phyloP scores from a whole-genome alignment of 352 stramenopile species.

The Phytophthora megakarya region DNA sequence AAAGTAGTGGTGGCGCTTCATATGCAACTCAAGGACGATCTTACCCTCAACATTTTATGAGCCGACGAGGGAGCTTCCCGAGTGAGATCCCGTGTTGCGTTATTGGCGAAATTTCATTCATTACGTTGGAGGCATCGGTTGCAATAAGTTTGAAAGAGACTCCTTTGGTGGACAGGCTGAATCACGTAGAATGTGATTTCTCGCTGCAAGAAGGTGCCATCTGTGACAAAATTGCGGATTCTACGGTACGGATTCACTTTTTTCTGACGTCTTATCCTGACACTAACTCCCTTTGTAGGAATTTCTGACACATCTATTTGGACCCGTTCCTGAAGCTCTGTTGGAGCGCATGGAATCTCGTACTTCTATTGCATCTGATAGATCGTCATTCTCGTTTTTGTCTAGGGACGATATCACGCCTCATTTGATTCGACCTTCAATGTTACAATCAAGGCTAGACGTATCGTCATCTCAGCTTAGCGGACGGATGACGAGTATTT shows the following conservation, averaged over 20 bases:
- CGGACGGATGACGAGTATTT: slow-evolving; percentile 30
- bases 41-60: slow-evolving; percentile 41
- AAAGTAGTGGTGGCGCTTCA: slow-evolving; percentile 37
- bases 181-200: slow-evolving; percentile 46
- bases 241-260: slow-evolving; percentile 33
- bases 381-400: slow-evolving; percentile 36
- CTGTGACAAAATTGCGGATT: slow-evolving; percentile 54
- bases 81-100: slow-evolving; percentile 41
- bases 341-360: slow-evolving; percentile 31
- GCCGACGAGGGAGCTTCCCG: slow-evolving; percentile 34
- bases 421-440: slow-evolving; percentile 19
- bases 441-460: slow-evolving; percentile 26
- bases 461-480: slow-evolving; percentile 36
- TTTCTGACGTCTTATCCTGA: slow-evolving; percentile 16
- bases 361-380: slow-evolving; percentile 33
- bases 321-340: slow-evolving; percentile 34
- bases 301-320: slow-evolving; percentile 46
- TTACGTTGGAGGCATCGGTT: slow-evolving; percentile 31
- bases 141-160: slow-evolving; percentile 15
- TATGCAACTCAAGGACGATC: slow-evolving; percentile 26
- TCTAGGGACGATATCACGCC: slow-evolving; percentile 25
- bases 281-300: slow-evolving; percentile 35
- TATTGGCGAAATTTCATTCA: slow-evolving; percentile 44
- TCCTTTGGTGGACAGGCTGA: slow-evolving; percentile 3
- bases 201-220: slow-evolving; percentile 48